Evolutionary conservation across 2,329 filamentous ascomycete species (phyloP), one percentile per base, ranked within the genome.

Genomic region (Ophiosphaerella herpotricha): DNA sequence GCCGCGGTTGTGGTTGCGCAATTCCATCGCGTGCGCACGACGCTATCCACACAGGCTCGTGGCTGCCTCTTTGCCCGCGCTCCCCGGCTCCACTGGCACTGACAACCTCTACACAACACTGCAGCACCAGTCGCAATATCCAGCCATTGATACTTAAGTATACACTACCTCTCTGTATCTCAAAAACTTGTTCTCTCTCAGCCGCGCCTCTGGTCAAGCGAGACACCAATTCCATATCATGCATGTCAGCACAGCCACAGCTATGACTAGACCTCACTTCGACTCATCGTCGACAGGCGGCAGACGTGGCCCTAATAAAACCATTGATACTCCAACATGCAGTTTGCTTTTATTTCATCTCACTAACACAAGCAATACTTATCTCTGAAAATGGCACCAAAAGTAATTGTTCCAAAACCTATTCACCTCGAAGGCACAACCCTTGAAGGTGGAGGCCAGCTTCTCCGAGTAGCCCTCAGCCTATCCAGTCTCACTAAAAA

Each of bases 361-460:
- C 16, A 24, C n/a, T 26, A 16, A 11, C 32, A 29, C 11, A 29
- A 8, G 7, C 26, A 29, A 11, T 8, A n/a, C 7, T 14, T n/a
- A 12, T 11, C 24, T 31, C 36, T 14, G 39, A 23, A 1, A n/a
- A 59, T 61, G 54, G 46, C 54, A 16, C 39, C 40, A 5, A 42
- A 23, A 21, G 29, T 37, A 12, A 21, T 11, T 13, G 50, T 52
- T 24, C 23, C 52, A 24, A 39, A 40, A 12, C 35, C 54, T 1
- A 60, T 72, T 9, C 63, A 67, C 42, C 61, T 85, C 9, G 77
- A 83, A 61, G 83, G 84, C 40, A 78, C 77, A 14, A 83, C 78
- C 3, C 78, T 85, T 16, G 83, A 86, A 76, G 84, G 83, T 34
- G 84, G 84, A 23, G 84, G 84, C 12, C 84, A 86, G 65, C 74